Evolutionary conservation across 2,329 filamentous ascomycete genomes (phyloP).

Genomic region (Fusarium chuoi): DNA sequence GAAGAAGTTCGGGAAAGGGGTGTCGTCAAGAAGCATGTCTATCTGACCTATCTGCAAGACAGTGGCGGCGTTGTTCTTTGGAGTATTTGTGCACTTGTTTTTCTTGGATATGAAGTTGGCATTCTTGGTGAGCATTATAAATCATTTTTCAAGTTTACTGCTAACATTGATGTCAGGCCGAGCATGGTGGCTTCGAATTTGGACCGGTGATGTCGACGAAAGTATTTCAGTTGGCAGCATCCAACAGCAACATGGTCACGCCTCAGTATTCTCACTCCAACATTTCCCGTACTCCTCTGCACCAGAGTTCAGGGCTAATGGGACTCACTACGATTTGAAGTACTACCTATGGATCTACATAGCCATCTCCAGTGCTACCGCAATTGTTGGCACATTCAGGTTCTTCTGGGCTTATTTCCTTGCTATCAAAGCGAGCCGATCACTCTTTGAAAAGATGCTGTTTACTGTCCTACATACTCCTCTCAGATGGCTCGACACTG

Average conservation of each 20-base stretch:
- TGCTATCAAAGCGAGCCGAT: conserved; percentile 74
- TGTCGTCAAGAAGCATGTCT: conserved; percentile 74
- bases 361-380: conserved; percentile 70
- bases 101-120: conserved; percentile 64
- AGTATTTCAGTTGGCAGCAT: conserved; percentile 35
- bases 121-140: conserved; percentile 57
- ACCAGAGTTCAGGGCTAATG: conserved; percentile 43
- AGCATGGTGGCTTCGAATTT: conserved; percentile 73
- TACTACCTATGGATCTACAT: conserved; percentile 80
- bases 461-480: conserved; percentile 76
- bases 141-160: neutral
- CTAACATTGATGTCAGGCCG: conserved; percentile 51
- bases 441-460: conserved; percentile 74
- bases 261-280: conserved; percentile 59
- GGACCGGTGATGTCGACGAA: conserved; percentile 59
- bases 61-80: conserved; percentile 73
- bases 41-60: conserved; percentile 72
- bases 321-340: conserved; percentile 54
- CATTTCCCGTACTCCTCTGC: conserved; percentile 57
- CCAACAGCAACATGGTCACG: conserved; percentile 51
- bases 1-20: conserved; percentile 79
- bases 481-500: conserved; percentile 83
- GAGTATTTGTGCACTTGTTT: conserved; percentile 64
- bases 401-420: conserved; percentile 73
- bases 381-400: conserved; percentile 68